Evolutionary conservation across 495 filamentous ascomycete genomes (phyloP), one percentile per base, ranked within the genome.

Genomic region (Podospora conica): DNA sequence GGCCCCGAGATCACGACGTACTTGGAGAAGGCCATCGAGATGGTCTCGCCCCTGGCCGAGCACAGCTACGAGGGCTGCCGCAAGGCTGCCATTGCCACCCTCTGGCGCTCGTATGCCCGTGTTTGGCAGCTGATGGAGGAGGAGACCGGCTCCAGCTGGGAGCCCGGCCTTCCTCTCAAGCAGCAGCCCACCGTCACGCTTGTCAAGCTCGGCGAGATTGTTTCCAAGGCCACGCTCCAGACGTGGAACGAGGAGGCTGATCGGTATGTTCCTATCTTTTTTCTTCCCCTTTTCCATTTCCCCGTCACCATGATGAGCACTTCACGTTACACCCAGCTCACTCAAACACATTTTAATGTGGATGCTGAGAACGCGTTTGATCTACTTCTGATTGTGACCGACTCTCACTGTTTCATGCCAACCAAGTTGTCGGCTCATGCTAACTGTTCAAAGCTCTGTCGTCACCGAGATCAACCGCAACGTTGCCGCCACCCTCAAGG

Each of bases 311-410:
- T 94, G 93, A 98, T 96, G 91, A 96, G 79, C 78, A 85, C 78
- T 78, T 78, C 80, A 87, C 91, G 91, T 91, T 95, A 92, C 90
- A 93, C 94, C 93, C 93, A 97, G 92, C 93, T 97, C 94, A 97
- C 94, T 96, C 90, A 89, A 89, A 98, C 86, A 86, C 90, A 81
- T 83, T 53, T 84, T 48, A 48, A 80, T 86, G 90, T 85, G 86
- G 80, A 85, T 97, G 93, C 88, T 92, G 92, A 84, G 86, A 95
- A 96, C 81, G 81, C 92, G 91, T 91, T 65, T 62, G 63, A 77
- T 79, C 70, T 77, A 80, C 76, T 70, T 66, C 59, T 75, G 69
- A 70, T 60, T 63, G 24, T 54, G 53, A 33, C 65, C 21, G 29
- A 72, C 64, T 20, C 55, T 70, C 62, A 40, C 18, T 22, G 11